Evolutionary conservation across 2,329 filamentous ascomycete genomes (phyloP).

Genomic region (Talaromyces sp.): DNA sequence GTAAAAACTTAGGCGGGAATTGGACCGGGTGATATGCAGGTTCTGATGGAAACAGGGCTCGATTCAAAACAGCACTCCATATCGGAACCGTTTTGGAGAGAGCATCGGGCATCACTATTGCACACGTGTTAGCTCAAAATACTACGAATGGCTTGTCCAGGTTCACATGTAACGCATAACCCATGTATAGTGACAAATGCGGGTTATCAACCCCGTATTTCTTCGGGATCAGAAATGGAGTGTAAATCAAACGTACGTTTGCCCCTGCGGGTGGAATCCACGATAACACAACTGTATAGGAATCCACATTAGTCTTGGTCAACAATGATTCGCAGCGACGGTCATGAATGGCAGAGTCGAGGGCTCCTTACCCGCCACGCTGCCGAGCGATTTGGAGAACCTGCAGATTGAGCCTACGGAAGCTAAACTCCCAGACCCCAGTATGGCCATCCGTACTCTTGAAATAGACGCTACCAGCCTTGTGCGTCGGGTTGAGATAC

Average conservation of each 20-base stretch:
- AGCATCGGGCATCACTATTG: slow-evolving; percentile 79
- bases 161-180: slow-evolving; percentile 20
- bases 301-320: neutral
- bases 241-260: slow-evolving; percentile 58
- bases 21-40: slow-evolving; percentile 54
- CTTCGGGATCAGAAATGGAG: slow-evolving; percentile 3
- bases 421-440: slow-evolving; percentile 86
- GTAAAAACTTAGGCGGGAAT: slow-evolving; percentile 69
- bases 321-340: neutral
- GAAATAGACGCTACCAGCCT: slow-evolving; percentile 80
- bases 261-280: slow-evolving; percentile 88
- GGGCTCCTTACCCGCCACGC: slow-evolving; percentile 63
- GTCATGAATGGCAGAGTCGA: neutral
- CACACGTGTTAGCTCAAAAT: slow-evolving; percentile 2
- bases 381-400: slow-evolving; percentile 64
- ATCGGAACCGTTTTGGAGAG: slow-evolving; percentile 90
- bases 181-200: neutral
- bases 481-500: slow-evolving; percentile 69
- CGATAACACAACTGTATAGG: slow-evolving; percentile 59
- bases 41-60: slow-evolving; percentile 64
- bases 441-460: slow-evolving; percentile 96
- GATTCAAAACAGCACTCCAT: slow-evolving; percentile 87
- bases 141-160: neutral
- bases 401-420: slow-evolving; percentile 78
- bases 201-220: slow-evolving; percentile 5